These are phyloP conservation scores for Alternaria angustiovoidea DNA, from an alignment of 2,329 filamentous ascomycete species.

Conservation along the genomic window DNA sequence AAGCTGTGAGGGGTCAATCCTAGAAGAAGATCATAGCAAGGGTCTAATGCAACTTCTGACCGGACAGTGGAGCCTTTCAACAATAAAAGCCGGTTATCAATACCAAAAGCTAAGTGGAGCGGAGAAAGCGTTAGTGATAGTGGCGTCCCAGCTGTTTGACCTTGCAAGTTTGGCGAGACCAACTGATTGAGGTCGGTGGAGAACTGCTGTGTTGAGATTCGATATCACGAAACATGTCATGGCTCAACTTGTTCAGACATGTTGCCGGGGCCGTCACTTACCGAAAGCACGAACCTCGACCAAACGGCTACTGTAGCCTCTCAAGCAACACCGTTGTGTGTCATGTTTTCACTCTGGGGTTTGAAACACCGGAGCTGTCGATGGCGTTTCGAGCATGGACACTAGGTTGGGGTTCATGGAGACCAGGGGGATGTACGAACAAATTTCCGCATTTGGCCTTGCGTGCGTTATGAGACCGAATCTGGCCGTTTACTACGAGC, in stretches of 20 bases:
- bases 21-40: slow-evolving; percentile 9
- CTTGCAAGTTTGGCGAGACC: neutral
- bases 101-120: neutral
- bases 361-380: slow-evolving; percentile 19
- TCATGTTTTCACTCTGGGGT: slow-evolving; percentile 12
- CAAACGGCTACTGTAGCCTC: slow-evolving; percentile 10
- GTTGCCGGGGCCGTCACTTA: slow-evolving; percentile 2
- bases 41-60: slow-evolving; percentile 12
- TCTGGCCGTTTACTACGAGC: slow-evolving; percentile 4
- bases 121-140: neutral
- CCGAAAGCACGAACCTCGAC: slow-evolving; percentile 4
- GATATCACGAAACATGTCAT: slow-evolving; percentile 18
- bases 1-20: slow-evolving; percentile 17
- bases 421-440: neutral
- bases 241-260: slow-evolving; percentile 12
- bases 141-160: neutral
- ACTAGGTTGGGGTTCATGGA: neutral
- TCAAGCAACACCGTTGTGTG: slow-evolving; percentile 15
- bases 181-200: neutral
- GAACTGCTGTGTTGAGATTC: slow-evolving; percentile 8
- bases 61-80: neutral
- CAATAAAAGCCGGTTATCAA: neutral
- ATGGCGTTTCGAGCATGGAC: slow-evolving; percentile 14
- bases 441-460: slow-evolving; percentile 7
- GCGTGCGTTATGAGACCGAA: neutral